Percentiles rank a stretch among this genome's conserved stretches.
phyloP scores from a whole-genome alignment of 1,139 yeast species.

The Chernovozyma sophiae-reginae region DNA sequence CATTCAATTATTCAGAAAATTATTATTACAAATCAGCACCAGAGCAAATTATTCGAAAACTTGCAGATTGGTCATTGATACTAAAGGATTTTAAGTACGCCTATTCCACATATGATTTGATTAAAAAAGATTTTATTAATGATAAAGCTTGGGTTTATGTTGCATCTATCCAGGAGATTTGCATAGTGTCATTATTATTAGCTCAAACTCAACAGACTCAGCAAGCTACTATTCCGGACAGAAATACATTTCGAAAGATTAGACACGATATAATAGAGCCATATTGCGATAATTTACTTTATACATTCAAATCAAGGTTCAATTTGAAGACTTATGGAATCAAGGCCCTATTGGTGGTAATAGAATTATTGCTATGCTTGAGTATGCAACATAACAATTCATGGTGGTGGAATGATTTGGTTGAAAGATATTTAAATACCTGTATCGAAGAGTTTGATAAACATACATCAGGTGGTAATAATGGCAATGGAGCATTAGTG shows the following conservation, averaged over 20 bases:
- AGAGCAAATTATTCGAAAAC: constrained; percentile 72
- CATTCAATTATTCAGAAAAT: constrained; percentile 43
- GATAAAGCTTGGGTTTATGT: constrained; percentile 82
- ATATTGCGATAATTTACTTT: constrained; percentile 56
- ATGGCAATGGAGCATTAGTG: constrained; percentile 24
- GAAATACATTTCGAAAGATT: constrained; percentile 55
- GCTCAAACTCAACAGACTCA: constrained; percentile 48
- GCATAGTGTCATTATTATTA: constrained; percentile 68
- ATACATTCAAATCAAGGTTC: constrained; percentile 54
- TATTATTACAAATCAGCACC: constrained; percentile 59
- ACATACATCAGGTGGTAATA: constrained; percentile 20
- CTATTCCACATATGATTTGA: constrained; percentile 75
- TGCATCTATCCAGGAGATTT: constrained; percentile 87
- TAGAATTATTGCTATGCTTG: constrained; percentile 53
- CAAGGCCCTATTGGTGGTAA: constrained; percentile 39
- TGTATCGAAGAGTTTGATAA: constrained; percentile 36
- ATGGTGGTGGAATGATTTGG: constrained; percentile 48
- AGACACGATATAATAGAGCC: constrained; percentile 63
- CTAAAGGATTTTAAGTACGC: constrained; percentile 85
- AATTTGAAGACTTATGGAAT: constrained; percentile 60
- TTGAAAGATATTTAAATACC: constrained; percentile 42
- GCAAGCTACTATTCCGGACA: constrained; percentile 25
- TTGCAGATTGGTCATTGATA: constrained; percentile 93
- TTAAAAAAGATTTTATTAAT: constrained; percentile 71
- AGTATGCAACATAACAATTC: constrained; percentile 33